Evolutionary conservation across 208 protist genomes (phyloP).

Genomic region (Tritrichomonas foetus): DNA sequence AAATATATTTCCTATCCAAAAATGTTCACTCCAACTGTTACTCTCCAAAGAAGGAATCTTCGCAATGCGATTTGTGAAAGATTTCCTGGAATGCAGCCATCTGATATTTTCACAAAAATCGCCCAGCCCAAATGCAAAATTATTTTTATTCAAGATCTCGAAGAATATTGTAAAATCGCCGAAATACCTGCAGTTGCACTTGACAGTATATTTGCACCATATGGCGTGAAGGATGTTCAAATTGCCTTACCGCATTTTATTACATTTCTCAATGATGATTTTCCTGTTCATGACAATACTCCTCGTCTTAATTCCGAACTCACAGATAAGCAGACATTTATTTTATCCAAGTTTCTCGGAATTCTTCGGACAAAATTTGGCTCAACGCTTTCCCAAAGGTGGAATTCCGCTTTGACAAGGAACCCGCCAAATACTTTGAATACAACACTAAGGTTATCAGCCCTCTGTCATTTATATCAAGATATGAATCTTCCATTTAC

Average conservation of each 20-base stretch:
- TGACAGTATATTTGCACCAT: neutral
- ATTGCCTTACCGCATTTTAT: neutral
- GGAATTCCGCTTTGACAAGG: neutral
- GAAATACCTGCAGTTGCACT: neutral
- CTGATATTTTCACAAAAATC: neutral
- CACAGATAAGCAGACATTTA: neutral
- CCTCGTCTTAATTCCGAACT: neutral
- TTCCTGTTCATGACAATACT: neutral
- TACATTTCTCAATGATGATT: constrained; percentile 22
- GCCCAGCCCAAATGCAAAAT: too few relatives aligned
- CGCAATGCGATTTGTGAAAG: neutral
- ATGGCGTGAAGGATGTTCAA: neutral
- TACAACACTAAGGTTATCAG: constrained; percentile 13
- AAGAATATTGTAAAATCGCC: neutral
- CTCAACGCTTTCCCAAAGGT: neutral
- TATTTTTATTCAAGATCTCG: neutral
- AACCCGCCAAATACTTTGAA: constrained; percentile 16
- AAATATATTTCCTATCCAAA: neutral
- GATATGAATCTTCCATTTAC: constrained; percentile 1
- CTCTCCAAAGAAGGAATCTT: neutral
- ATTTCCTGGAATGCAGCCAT: neutral
- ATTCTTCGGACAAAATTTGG: constrained; percentile 21
- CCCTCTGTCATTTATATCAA: neutral
- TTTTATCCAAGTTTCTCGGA: neutral
- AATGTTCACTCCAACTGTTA: neutral